These are phyloP conservation scores for Candida sithepensis DNA, from an alignment of 805 yeast species.

Conservation along the genomic window DNA sequence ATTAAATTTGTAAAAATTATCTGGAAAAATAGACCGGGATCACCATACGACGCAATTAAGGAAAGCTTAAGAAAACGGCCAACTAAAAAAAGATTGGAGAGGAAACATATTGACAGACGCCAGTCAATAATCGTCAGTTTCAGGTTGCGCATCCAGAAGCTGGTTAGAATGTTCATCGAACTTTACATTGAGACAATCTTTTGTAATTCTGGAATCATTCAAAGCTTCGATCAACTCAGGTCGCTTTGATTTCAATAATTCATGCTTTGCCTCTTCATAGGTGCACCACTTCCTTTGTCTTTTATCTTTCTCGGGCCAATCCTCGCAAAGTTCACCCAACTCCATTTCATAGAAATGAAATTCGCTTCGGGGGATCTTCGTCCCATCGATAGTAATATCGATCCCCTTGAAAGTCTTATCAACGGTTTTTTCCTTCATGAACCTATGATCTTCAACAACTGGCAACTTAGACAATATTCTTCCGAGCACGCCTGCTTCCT, in stretches of 20 bases:
- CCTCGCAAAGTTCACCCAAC: slow-evolving; percentile 48
- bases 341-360: slow-evolving; percentile 83
- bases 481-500: slow-evolving; percentile 91
- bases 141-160: slow-evolving; percentile 27
- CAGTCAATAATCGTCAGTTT: slow-evolving; percentile 26
- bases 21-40: not conserved
- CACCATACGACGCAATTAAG: too few species aligned
- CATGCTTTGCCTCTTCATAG: slow-evolving; percentile 62
- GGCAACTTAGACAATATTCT: slow-evolving; percentile 54
- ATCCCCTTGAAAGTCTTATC: slow-evolving; percentile 14
- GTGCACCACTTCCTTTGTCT: slow-evolving; percentile 76
- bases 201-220: slow-evolving; percentile 48
- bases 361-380: slow-evolving; percentile 64
- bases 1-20: not conserved
- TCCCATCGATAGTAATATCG: slow-evolving; percentile 24
- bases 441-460: slow-evolving; percentile 53
- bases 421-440: slow-evolving; percentile 18
- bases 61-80: not conserved
- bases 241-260: slow-evolving; percentile 52
- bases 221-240: slow-evolving; percentile 67
- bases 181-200: slow-evolving; percentile 28
- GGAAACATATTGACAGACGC: not conserved
- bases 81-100: not conserved
- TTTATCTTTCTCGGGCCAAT: slow-evolving; percentile 71
- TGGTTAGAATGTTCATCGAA: slow-evolving; percentile 25